Percentiles rank a stretch among this genome's conserved stretches.
Conservation (phyloP, 331 rosid genomes). For the Phaseolus coccineus region DNA sequence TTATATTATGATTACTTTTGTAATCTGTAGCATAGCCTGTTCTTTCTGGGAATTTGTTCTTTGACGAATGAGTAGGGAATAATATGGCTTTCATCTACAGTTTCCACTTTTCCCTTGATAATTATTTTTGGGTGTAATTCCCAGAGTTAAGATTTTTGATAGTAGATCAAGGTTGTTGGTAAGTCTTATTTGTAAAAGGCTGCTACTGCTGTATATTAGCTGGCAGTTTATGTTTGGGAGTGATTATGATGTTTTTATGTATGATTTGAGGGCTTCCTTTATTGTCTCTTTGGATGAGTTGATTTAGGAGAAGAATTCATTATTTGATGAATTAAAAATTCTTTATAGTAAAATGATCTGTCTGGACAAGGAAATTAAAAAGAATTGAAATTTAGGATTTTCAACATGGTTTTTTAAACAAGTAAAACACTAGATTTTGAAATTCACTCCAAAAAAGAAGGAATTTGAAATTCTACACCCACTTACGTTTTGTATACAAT, state of each 20-base stretch:
- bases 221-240: slow-evolving; percentile 10
- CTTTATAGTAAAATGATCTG: too few relatives aligned
- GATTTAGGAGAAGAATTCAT: too few relatives aligned
- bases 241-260: background rate
- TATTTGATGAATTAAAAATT: too few relatives aligned
- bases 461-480: too few relatives aligned
- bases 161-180: slow-evolving; percentile 30
- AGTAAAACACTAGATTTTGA: too few relatives aligned
- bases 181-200: slow-evolving; percentile 27
- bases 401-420: too few relatives aligned
- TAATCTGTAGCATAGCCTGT: slow-evolving; percentile 39
- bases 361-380: too few relatives aligned
- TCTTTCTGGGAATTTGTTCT: slow-evolving; percentile 28
- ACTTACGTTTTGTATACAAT: too few relatives aligned
- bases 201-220: slow-evolving; percentile 31
- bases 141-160: background rate
- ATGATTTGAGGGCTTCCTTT: background rate
- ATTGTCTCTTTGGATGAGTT: too few relatives aligned
- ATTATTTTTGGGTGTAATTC: slow-evolving; percentile 11
- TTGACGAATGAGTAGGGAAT: slow-evolving; percentile 11
- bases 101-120: slow-evolving; percentile 16
- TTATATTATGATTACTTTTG: slow-evolving; percentile 30
- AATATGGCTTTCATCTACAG: slow-evolving; percentile 3
- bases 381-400: too few relatives aligned
- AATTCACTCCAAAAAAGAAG: too few relatives aligned